Conservation (phyloP, 352 stramenopile genomes). For the Elongisporangium undulatum region DNA sequence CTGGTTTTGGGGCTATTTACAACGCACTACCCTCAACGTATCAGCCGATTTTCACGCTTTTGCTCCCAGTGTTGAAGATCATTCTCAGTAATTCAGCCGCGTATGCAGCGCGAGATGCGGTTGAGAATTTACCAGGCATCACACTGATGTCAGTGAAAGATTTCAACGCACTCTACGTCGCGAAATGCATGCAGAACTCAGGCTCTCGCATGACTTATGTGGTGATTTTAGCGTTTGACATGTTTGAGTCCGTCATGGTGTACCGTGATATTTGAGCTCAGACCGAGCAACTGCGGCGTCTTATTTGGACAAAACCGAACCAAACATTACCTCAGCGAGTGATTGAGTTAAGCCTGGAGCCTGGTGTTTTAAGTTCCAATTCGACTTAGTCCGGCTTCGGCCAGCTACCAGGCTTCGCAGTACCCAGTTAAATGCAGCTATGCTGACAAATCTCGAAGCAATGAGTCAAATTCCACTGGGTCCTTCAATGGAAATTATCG, state of each 20-base stretch:
- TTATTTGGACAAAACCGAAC: background rate
- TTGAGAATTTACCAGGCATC: background rate
- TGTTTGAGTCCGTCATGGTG: background rate
- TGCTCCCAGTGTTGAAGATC: conserved; percentile 18
- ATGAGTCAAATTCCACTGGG: too few relatives aligned
- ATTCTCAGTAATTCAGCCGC: conserved; percentile 17
- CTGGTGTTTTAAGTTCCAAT: background rate
- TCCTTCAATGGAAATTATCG: too few relatives aligned
- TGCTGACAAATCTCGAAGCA: background rate
- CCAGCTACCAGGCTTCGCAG: too few relatives aligned
- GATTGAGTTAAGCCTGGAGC: background rate
- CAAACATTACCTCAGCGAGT: background rate
- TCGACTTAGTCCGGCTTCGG: too few relatives aligned
- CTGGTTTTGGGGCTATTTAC: background rate
- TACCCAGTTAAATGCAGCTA: too few relatives aligned
- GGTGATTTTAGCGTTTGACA: background rate
- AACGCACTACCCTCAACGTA: background rate
- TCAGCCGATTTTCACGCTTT: conserved; percentile 12
- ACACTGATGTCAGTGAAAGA: conserved; percentile 15
- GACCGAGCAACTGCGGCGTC: background rate
- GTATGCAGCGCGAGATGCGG: background rate
- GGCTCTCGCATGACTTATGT: background rate
- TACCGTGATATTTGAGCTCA: background rate
- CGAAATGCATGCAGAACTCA: conserved; percentile 16
- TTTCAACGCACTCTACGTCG: conserved; percentile 26